phyloP scores from a whole-genome alignment of 345 rosid species.

The Ailanthus altissimus region DNA sequence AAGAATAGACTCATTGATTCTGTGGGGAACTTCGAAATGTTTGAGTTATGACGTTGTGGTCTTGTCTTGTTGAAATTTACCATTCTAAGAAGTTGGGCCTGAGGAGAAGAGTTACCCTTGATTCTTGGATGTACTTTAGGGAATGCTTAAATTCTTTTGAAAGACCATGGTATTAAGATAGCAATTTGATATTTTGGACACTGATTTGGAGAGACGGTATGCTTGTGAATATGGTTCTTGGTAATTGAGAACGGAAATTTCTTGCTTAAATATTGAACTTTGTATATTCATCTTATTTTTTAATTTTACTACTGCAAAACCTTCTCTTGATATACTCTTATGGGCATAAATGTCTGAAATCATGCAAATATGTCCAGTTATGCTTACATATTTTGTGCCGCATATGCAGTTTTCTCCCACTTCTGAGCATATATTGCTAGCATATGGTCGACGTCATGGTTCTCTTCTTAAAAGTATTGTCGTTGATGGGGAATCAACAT shows the following conservation, averaged over 20 bases:
- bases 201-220: not conserved
- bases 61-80: not conserved
- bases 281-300: not conserved
- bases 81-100: not conserved
- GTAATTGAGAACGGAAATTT: not conserved
- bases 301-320: not conserved
- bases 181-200: not conserved
- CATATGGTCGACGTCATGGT: conserved; percentile 94
- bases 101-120: conserved; percentile 1
- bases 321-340: conserved; percentile 1
- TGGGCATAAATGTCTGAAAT: conserved; percentile 11
- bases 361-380: not conserved
- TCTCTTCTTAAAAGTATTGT: conserved; percentile 88
- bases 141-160: not conserved
- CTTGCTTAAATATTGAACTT: not conserved
- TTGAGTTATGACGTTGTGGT: not conserved
- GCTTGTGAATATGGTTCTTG: not conserved
- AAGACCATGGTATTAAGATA: not conserved
- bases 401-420: conserved; percentile 90
- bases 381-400: conserved; percentile 19
- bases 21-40: not conserved
- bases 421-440: conserved; percentile 91
- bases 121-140: not conserved
- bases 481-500: conserved; percentile 77
- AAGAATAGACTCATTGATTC: not conserved